These are phyloP conservation scores for Paecilomyces niveus DNA, from an alignment of 2,329 filamentous ascomycete genomes.

Conservation along the genomic window DNA sequence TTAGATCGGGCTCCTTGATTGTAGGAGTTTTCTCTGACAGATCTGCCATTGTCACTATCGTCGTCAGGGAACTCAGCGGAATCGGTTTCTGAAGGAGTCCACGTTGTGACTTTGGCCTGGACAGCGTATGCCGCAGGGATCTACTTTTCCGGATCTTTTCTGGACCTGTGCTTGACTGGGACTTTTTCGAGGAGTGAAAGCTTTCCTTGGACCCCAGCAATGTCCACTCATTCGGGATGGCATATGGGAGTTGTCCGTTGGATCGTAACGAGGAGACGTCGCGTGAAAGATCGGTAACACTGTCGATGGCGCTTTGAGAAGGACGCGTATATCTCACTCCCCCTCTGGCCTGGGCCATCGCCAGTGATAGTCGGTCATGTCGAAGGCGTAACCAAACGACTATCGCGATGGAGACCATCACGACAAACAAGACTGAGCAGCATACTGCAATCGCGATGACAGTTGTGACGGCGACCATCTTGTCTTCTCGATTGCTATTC, in stretches of 20 bases:
- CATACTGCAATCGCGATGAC: conserved; percentile 29
- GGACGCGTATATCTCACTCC: conserved; percentile 11
- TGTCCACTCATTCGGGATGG: conserved; percentile 29
- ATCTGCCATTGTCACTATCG: conserved; percentile 20
- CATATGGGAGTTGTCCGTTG: conserved; percentile 28
- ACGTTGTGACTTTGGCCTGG: conserved; percentile 26
- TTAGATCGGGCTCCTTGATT: conserved; percentile 12
- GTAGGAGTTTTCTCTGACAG: conserved; percentile 13
- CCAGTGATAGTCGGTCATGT: conserved; percentile 23
- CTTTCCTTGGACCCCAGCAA: conserved; percentile 25
- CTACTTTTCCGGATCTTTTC: conserved; percentile 19
- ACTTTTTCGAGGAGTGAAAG: conserved; percentile 11
- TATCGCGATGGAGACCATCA: conserved; percentile 22
- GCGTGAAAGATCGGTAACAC: conserved; percentile 23
- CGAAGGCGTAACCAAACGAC: conserved; percentile 29
- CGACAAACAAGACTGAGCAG: conserved; percentile 25
- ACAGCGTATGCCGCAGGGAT: conserved; percentile 26
- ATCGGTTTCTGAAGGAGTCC: conserved; percentile 19
- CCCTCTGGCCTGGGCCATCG: conserved; percentile 15
- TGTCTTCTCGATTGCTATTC: conserved; percentile 4
- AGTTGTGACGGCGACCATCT: conserved; percentile 25
- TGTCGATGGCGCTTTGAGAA: conserved; percentile 15
- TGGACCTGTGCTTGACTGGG: conserved; percentile 15
- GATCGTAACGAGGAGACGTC: conserved; percentile 23
- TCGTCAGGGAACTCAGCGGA: conserved; percentile 23